Evolutionary conservation across 768 basidiomycete genomes (phyloP).

Genomic region (Gelatoporia subvermispora): DNA sequence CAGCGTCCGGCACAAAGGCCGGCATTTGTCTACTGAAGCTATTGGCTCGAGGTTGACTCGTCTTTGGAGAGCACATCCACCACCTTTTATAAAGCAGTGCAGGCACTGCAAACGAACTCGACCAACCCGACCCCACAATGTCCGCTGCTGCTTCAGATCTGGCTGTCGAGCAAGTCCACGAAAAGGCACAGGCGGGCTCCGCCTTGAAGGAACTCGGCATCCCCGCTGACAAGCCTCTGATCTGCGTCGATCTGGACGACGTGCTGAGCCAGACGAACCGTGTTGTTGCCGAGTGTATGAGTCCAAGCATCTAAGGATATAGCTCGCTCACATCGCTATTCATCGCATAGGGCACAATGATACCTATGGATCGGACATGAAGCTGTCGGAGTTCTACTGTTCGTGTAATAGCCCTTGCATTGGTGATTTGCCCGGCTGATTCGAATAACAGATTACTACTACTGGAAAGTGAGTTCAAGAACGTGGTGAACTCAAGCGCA

Average conservation of each 20-base stretch:
- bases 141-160: constrained; percentile 16
- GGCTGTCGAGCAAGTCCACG: constrained; percentile 9
- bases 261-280: constrained; percentile 62
- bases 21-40: too few species aligned
- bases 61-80: too few species aligned
- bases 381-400: constrained; percentile 57
- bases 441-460: constrained; percentile 54
- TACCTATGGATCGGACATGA: constrained; percentile 51
- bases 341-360: constrained; percentile 62
- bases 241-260: constrained; percentile 67
- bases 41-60: too few species aligned
- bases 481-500: background rate
- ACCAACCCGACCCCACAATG: constrained; percentile 7
- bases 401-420: constrained; percentile 18
- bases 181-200: background rate
- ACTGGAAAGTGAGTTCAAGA: constrained; percentile 56
- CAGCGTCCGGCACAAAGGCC: too few species aligned
- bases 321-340: background rate
- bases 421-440: background rate
- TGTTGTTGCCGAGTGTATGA: constrained; percentile 47
- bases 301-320: constrained; percentile 1
- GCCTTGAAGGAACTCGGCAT: background rate
- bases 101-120: background rate
- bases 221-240: constrained; percentile 30
- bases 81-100: too few species aligned